A percentile compares a stretch with the other conserved stretches of the same genome.
Conservation (phyloP, 495 filamentous ascomycete species). For the Penicillium bialowiezense region DNA sequence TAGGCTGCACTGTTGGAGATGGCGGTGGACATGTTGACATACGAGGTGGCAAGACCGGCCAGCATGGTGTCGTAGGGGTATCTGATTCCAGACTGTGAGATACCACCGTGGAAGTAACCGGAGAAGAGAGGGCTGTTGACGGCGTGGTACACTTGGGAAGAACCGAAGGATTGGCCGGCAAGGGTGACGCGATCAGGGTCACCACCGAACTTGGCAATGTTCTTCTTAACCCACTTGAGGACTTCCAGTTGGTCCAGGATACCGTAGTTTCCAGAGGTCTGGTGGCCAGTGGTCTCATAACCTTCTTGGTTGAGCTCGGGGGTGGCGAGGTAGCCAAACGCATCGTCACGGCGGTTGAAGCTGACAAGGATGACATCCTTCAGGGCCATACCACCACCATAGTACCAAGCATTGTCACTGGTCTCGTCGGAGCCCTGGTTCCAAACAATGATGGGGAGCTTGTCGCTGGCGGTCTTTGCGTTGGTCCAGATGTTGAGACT, state of each 20-base stretch:
- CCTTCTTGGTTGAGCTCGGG: constrained; percentile 46
- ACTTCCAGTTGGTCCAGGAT: constrained; percentile 21
- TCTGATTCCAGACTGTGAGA: constrained; percentile 27
- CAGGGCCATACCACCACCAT: constrained; percentile 28
- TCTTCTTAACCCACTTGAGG: constrained; percentile 54
- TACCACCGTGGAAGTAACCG: constrained; percentile 27
- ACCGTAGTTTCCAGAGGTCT: constrained; percentile 43
- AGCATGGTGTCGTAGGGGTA: constrained; percentile 28
- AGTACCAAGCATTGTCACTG: constrained; percentile 19
- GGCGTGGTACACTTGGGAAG: constrained; percentile 42
- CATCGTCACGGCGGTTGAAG: constrained; percentile 69
- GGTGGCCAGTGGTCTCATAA: constrained; percentile 27
- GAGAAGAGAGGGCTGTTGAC: constrained; percentile 28
- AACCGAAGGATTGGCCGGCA: constrained; percentile 39
- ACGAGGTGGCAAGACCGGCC: constrained; percentile 26
- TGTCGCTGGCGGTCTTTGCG: constrained; percentile 21
- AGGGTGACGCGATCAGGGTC: constrained; percentile 50
- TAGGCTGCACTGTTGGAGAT: constrained; percentile 21
- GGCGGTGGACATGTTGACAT: constrained; percentile 25
- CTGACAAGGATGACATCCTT: constrained; percentile 59
- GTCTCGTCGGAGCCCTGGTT: constrained; percentile 31
- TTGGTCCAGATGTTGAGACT: constrained; percentile 31
- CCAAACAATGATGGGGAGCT: constrained; percentile 29
- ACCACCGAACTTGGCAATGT: constrained; percentile 58
- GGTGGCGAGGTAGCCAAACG: constrained; percentile 65